Percentiles rank a stretch among this genome's conserved stretches.
phyloP scores from a whole-genome alignment of 345 rosid genomes.

The Citrus trifoliata region DNA sequence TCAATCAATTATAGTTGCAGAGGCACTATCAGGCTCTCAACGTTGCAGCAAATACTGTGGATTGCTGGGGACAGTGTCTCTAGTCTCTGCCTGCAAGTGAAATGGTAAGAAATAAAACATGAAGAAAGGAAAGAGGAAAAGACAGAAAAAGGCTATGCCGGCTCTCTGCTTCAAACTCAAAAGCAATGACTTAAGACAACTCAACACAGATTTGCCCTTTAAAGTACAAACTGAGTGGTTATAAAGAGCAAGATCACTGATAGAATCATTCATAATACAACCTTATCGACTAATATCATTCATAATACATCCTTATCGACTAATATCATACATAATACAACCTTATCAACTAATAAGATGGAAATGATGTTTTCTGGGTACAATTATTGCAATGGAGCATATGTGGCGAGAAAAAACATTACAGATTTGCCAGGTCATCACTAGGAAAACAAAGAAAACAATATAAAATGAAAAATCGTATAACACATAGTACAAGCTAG shows the following conservation, averaged over 20 bases:
- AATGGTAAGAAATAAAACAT: neutral
- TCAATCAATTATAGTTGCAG: neutral
- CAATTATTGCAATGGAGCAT: conserved; percentile 4
- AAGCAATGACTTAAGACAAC: neutral
- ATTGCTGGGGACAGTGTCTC: neutral
- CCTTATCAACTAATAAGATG: neutral
- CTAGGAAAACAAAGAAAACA: neutral
- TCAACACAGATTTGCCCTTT: neutral
- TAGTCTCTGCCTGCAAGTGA: neutral
- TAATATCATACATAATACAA: neutral
- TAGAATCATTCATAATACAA: neutral
- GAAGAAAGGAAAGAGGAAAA: neutral
- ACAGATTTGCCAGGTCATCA: conserved; percentile 13
- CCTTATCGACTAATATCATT: neutral
- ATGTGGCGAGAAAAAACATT: neutral
- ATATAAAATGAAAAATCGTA: neutral
- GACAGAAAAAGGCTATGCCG: neutral
- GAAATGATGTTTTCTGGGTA: neutral
- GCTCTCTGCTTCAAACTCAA: neutral
- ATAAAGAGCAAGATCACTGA: neutral
- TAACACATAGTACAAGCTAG: neutral
- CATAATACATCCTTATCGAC: too few species aligned
- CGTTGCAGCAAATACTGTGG: neutral
- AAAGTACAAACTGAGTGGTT: neutral
- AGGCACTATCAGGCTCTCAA: neutral